Evolutionary conservation across 176 grass and related monocot species (phyloP), one percentile per base, ranked within the genome.

Genomic region (Zea luxurians): DNA sequence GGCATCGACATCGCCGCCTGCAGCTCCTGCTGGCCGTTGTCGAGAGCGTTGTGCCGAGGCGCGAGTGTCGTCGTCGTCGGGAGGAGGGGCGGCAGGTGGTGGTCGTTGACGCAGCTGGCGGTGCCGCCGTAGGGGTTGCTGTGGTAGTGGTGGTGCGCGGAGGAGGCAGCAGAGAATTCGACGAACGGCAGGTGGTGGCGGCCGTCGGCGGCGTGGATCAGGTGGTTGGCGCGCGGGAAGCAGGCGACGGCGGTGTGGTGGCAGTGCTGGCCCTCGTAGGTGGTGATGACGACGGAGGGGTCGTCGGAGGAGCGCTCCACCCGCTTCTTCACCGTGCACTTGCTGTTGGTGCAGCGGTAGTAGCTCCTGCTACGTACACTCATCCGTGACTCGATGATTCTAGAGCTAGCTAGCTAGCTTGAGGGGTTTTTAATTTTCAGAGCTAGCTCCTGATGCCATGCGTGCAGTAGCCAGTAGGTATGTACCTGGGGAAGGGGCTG

Each of bases 261-360:
- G 83, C 86, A 91, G 72, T 94, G 92, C 72, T 91, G 92, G 27
- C 92, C 92, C 87, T 94, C 92, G 48, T 94, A 94, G 70, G 92
- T 94, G 78, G 92, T 94, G 84, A 94, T 69, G 21, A 94, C 89
- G 4, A 91, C 42, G 78, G 92, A 91, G 15, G 88, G 83, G 57
- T 94, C 92, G 11, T 76, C n/a, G 38, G 72, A 78, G 53, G 86
- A 94, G 21, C 92, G 88, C 89, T 94, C 89, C 10, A 94, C 86
- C 12, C 89, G 83, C 81, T 94, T 94, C 89, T 94, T 94, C 57
- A 94, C 92, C 35, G 67, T 80, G 78, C 92, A 94, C 79, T 89
- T 91, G 92, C 48, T 69, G 80, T 79, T 86, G 3, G 89, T 94
- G 86, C 92, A 94, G 8, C 89, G 78, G 64, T 94, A 94, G 83